Base-by-base conservation (phyloP, 1,284 basidiomycete genomes). In the Tremellales sp. region DNA sequence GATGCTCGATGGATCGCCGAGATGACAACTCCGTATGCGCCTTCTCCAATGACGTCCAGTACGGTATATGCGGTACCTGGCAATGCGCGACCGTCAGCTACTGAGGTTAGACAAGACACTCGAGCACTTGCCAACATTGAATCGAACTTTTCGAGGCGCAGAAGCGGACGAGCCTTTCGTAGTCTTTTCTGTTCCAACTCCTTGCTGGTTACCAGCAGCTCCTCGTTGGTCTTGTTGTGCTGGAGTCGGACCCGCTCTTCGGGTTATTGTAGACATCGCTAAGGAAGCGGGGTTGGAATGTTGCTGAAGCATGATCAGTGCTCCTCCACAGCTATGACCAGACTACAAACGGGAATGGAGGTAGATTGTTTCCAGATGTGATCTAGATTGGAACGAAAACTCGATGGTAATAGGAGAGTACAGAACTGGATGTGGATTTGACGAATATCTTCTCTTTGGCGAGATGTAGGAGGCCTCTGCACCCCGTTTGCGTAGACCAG, bases 1-100 rank as follows among this genome's bases (percentile, higher is more conserved):
- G 82, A 87, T 9, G 86, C 84, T 60, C 81, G 73, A 66, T 92
- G 88, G 2, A 90, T 78, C 3, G 89, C 89, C 22, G 86, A 88
- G 63, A 87, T 60, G 33, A 93, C 91, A 54, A 88, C 80, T 39
- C 88, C 74, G 48, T 75, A 76, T 4, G 86, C 87, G 36, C 88
- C 88, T 68, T 92, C 88, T 33, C 92, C 92, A 45, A 95, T 87
- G 56, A 94, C 88, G 76, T 94, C 89, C 54, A 92, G 79, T 8
- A 91, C 86, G 69, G 90, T 85, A 67, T 93, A 92, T 61, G 86
- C 75, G 74, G 54, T 79, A 33, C 68, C 68, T 66, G 27, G 5
- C 24, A 39, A 13, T 14, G 9, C 7, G 14, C 12, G 27, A 10
- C 16, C 10, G 29, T 10, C 29, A 31, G 10, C 10, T 31, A 10